phyloP scores from a whole-genome alignment of 192 early-diverging fungal genomes.

The Gigaspora rosea region DNA sequence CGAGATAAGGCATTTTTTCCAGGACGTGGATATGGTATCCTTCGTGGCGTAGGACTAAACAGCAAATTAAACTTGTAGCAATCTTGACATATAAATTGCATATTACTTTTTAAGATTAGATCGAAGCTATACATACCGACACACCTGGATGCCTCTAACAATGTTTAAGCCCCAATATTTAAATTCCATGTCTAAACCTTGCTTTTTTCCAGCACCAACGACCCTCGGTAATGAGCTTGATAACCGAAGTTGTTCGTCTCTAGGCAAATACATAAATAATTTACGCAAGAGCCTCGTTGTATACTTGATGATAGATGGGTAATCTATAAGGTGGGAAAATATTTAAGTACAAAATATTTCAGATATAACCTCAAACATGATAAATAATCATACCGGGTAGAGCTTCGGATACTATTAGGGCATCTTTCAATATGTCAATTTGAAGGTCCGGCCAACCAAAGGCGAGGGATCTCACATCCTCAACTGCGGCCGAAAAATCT shows the following conservation, averaged over 20 bases:
- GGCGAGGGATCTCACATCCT: conserved; percentile 30
- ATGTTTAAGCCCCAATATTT: conserved; percentile 64
- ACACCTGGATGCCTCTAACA: conserved; percentile 53
- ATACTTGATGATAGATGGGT: conserved; percentile 60
- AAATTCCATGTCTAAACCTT: conserved; percentile 48
- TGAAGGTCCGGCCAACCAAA: conserved; percentile 81
- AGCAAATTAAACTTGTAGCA: not conserved
- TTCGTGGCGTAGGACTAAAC: conserved; percentile 53
- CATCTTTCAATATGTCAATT: conserved; percentile 75
- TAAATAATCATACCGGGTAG: conserved; percentile 58
- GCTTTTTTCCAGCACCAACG: conserved; percentile 53
- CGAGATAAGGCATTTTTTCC: conserved; percentile 39
- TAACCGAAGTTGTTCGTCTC: conserved; percentile 67
- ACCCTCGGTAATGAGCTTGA: conserved; percentile 58
- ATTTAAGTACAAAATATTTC: not conserved
- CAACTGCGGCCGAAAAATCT: not conserved
- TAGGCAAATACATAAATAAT: conserved; percentile 58
- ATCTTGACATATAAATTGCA: not conserved
- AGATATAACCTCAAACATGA: not conserved
- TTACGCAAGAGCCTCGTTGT: conserved; percentile 67
- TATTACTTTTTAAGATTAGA: not conserved
- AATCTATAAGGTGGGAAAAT: conserved; percentile 46
- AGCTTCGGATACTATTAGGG: conserved; percentile 67
- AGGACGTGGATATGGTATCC: conserved; percentile 61
- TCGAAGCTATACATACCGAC: conserved; percentile 37